phyloP scores from a whole-genome alignment of 768 basidiomycete species.

The Russula griseocarnosa region DNA sequence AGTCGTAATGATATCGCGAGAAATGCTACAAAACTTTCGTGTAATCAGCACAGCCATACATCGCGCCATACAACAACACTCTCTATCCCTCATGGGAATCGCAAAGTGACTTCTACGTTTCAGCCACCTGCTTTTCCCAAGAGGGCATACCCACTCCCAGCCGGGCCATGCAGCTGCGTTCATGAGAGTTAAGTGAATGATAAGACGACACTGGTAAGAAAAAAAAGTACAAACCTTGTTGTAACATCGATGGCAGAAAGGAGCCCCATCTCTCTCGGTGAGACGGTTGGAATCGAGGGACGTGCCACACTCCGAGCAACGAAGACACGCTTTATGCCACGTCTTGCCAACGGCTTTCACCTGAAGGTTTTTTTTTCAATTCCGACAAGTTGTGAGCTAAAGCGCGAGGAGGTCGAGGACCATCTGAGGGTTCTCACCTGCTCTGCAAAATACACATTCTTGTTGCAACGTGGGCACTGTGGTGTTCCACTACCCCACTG shows the following conservation, averaged over 20 bases:
- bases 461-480: constrained; percentile 61
- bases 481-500: constrained; percentile 59
- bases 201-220: neutral
- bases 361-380: constrained; percentile 29
- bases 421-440: constrained; percentile 45
- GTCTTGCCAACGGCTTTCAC: constrained; percentile 79
- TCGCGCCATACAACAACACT: constrained; percentile 10
- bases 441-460: constrained; percentile 84
- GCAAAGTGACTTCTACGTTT: constrained; percentile 12
- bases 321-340: constrained; percentile 71
- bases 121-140: constrained; percentile 50
- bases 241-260: constrained; percentile 70
- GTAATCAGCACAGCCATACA: constrained; percentile 20
- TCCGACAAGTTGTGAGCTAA: neutral
- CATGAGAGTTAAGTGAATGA: neutral
- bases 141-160: constrained; percentile 72
- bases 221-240: constrained; percentile 46
- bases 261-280: constrained; percentile 71
- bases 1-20: neutral
- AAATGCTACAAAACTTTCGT: constrained; percentile 14
- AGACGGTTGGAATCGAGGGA: constrained; percentile 67
- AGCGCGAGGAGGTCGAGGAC: neutral
- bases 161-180: constrained; percentile 63
- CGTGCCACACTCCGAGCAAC: constrained; percentile 70
- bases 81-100: neutral